A percentile compares a stretch with the other conserved stretches of the same genome.
Evolutionary conservation across 139 green algal species (phyloP).

Genomic region (Micromonas commoda): DNA sequence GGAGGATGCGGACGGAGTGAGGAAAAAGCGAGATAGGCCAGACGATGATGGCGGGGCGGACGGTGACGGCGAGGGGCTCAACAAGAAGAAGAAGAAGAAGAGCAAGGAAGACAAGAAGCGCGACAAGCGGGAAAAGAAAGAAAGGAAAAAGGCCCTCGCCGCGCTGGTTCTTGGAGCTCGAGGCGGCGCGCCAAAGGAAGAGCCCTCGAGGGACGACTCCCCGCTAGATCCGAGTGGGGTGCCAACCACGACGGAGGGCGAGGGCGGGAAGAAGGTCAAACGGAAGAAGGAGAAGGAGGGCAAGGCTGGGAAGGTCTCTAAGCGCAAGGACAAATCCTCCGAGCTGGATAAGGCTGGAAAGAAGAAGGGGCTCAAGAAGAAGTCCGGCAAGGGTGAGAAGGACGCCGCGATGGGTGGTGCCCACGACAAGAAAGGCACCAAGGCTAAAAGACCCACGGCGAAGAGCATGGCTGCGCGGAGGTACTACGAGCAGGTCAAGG

Average conservation of each 20-base stretch:
- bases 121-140: not conserved
- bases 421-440: no score
- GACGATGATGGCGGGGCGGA: no score
- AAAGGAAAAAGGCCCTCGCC: not conserved
- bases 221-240: not conserved
- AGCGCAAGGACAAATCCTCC: no score
- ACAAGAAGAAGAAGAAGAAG: slow-evolving; percentile 15
- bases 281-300: not conserved
- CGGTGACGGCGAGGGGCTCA: no score
- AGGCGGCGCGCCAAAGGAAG: not conserved
- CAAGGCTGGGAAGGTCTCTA: no score
- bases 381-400: not conserved
- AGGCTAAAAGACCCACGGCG: no score
- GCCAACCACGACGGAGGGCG: not conserved
- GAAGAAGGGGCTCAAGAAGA: slow-evolving; percentile 8
- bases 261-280: not conserved
- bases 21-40: no score
- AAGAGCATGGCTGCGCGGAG: no score
- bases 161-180: not conserved
- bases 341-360: no score
- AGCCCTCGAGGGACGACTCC: not conserved
- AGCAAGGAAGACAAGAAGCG: not conserved
- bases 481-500: slow-evolving; percentile 20
- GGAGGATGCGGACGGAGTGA: no score
- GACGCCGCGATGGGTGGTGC: not conserved